Conservation (phyloP, 164 flowering plant genomes). For the Houttuynia cordata region DNA sequence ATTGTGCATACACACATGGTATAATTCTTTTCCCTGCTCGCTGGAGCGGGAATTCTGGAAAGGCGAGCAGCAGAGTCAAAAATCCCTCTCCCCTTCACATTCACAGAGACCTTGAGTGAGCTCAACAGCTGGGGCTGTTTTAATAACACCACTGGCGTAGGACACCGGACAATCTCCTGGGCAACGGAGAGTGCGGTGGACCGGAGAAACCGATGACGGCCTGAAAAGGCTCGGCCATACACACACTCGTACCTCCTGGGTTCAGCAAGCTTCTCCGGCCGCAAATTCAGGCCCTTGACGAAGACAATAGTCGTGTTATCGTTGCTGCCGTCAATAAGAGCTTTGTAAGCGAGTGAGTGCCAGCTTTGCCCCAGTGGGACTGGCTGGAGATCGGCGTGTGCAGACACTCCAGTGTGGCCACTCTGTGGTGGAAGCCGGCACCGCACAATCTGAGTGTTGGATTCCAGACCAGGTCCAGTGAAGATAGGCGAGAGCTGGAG, state of each 20-base stretch:
- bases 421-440: constrained; percentile 42
- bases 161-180: constrained; percentile 70
- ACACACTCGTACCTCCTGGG: constrained; percentile 41
- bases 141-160: constrained; percentile 37
- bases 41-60: not conserved
- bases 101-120: constrained; percentile 34
- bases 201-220: constrained; percentile 16
- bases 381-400: constrained; percentile 14
- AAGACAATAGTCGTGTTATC: constrained; percentile 52
- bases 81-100: constrained; percentile 27
- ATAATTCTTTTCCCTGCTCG: constrained; percentile 12
- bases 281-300: constrained; percentile 58
- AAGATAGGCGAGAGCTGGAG: constrained; percentile 24
- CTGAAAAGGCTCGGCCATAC: constrained; percentile 47
- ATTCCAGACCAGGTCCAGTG: constrained; percentile 13
- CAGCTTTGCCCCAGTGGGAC: constrained; percentile 28
- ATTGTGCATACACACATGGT: constrained; percentile 67
- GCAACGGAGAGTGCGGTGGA: constrained; percentile 36
- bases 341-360: constrained; percentile 51
- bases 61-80: constrained; percentile 43
- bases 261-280: constrained; percentile 29
- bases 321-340: constrained; percentile 28
- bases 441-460: constrained; percentile 36
- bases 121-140: constrained; percentile 7
- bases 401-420: constrained; percentile 16